Conservation (phyloP, 2,329 filamentous ascomycete species). For the Xylogone sp. region DNA sequence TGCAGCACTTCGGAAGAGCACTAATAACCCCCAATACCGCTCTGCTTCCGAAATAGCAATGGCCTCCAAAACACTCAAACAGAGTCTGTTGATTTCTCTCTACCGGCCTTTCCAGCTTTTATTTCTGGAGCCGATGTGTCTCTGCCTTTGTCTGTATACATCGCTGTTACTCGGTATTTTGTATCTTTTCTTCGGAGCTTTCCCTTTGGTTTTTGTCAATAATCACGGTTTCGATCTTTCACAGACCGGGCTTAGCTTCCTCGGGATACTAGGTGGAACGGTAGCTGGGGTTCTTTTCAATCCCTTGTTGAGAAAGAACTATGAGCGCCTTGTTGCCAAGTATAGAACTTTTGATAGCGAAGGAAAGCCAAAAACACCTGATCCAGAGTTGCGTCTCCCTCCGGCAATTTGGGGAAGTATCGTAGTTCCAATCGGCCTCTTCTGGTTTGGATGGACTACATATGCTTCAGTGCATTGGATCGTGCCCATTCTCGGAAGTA, state of each 20-base stretch:
- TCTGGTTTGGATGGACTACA: conserved; percentile 85
- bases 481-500: conserved; percentile 66
- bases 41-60: conserved; percentile 6
- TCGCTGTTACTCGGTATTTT: conserved; percentile 78
- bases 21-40: conserved; percentile 5
- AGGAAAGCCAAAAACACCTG: conserved; percentile 46
- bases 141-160: conserved; percentile 74
- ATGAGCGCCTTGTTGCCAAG: conserved; percentile 50
- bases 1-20: conserved; percentile 5
- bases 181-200: conserved; percentile 87
- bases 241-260: conserved; percentile 73
- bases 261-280: conserved; percentile 67
- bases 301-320: conserved; percentile 60
- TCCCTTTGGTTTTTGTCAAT: conserved; percentile 70
- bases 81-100: conserved; percentile 45
- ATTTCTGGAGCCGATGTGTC: conserved; percentile 76
- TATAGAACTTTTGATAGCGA: conserved; percentile 47
- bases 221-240: conserved; percentile 73
- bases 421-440: conserved; percentile 74
- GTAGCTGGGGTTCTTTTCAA: conserved; percentile 53
- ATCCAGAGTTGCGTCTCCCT: conserved; percentile 82
- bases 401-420: conserved; percentile 68
- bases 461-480: conserved; percentile 72
- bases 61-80: conserved; percentile 1
- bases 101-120: conserved; percentile 73